Evolutionary conservation across 106 monocot genomes (phyloP).

Genomic region (Gastrodia elata): DNA sequence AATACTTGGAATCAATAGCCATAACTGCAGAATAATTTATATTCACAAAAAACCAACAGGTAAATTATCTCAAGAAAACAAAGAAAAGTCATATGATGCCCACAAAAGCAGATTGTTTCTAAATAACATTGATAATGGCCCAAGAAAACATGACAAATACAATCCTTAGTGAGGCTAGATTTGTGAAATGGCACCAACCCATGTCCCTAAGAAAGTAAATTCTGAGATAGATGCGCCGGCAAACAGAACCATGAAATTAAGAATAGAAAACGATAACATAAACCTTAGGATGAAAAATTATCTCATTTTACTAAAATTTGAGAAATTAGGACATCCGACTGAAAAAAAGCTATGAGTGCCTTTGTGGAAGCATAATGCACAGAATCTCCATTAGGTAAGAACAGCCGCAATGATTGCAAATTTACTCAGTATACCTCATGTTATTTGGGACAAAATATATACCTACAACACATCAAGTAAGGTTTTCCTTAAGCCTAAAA

Average conservation of each 20-base stretch:
- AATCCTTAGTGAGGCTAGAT: background rate
- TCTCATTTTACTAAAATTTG: background rate
- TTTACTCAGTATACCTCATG: background rate
- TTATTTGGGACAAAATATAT: background rate
- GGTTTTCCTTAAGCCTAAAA: background rate
- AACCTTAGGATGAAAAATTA: background rate
- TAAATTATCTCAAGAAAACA: background rate
- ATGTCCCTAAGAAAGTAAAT: background rate
- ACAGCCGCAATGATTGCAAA: background rate
- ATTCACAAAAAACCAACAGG: background rate
- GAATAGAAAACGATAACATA: background rate
- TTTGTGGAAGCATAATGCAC: background rate
- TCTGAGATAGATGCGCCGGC: background rate
- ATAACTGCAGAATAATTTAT: slow-evolving; percentile 1
- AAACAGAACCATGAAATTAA: background rate
- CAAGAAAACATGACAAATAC: background rate
- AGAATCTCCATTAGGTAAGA: background rate
- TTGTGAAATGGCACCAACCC: background rate
- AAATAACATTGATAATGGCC: background rate
- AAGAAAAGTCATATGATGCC: background rate
- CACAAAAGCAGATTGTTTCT: background rate
- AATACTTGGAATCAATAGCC: background rate
- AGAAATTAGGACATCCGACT: background rate
- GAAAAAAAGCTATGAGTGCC: background rate
- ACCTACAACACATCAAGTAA: background rate